These are phyloP conservation scores for Clavispora asparagi DNA, from an alignment of 805 yeast genomes.

Conservation along the genomic window DNA sequence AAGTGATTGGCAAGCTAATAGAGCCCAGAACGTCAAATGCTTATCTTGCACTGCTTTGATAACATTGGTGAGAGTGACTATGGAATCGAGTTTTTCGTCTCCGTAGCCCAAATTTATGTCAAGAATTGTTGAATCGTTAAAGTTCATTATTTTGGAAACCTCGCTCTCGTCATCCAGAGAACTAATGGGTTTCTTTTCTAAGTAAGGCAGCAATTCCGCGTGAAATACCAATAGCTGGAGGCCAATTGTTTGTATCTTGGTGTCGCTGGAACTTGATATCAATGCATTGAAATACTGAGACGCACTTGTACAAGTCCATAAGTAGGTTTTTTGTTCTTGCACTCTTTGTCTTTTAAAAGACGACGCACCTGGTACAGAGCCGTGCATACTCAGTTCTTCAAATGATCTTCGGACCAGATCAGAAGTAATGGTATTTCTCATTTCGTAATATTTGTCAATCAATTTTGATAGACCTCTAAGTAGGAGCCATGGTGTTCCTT, in stretches of 20 bases:
- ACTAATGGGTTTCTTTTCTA: neutral
- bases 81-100: conserved; percentile 4
- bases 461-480: conserved; percentile 30
- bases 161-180: neutral
- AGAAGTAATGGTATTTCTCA: conserved; percentile 11
- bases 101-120: conserved; percentile 6
- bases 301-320: conserved; percentile 5
- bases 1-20: conserved; percentile 14
- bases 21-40: conserved; percentile 21
- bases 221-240: conserved; percentile 26
- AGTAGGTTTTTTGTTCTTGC: conserved; percentile 1
- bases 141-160: neutral
- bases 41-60: conserved; percentile 18
- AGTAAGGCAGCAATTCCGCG: conserved; percentile 5
- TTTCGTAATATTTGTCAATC: conserved; percentile 23
- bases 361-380: neutral
- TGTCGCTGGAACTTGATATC: conserved; percentile 12
- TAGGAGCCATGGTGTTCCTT: conserved; percentile 37
- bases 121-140: conserved; percentile 6
- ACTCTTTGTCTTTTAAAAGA: conserved; percentile 24
- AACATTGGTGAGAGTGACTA: conserved; percentile 11
- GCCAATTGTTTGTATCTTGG: conserved; percentile 13
- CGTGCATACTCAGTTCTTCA: neutral
- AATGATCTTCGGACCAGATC: neutral
- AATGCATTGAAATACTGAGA: conserved; percentile 24